These are phyloP conservation scores for Trametes coccinea DNA, from an alignment of 768 basidiomycete species.

Conservation along the genomic window DNA sequence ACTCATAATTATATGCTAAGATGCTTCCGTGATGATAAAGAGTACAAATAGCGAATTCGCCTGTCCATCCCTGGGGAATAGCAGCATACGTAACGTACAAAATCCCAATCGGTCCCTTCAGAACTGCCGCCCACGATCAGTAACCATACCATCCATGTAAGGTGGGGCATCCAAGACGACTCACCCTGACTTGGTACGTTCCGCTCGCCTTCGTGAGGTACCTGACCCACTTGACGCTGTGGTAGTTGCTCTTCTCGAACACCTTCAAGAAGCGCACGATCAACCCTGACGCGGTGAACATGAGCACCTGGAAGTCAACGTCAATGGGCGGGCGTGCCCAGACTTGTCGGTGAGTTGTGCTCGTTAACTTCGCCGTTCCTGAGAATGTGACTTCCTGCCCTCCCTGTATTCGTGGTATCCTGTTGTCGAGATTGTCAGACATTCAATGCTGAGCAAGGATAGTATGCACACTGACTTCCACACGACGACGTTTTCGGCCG, in stretches of 20 bases:
- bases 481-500: slow-evolving; percentile 91
- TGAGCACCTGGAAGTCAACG: slow-evolving; percentile 97
- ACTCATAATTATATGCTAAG: too few relatives aligned
- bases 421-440: slow-evolving; percentile 33
- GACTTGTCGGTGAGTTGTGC: slow-evolving; percentile 89
- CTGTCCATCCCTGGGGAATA: too few relatives aligned
- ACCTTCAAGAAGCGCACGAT: slow-evolving; percentile 98
- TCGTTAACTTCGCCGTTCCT: slow-evolving; percentile 79
- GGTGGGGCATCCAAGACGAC: not conserved
- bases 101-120: not conserved
- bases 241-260: slow-evolving; percentile 93
- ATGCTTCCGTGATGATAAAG: too few relatives aligned
- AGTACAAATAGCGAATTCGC: too few relatives aligned
- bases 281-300: slow-evolving; percentile 96
- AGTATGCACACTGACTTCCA: slow-evolving; percentile 80
- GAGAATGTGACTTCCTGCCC: slow-evolving; percentile 86
- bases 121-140: not conserved
- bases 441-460: not conserved
- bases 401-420: slow-evolving; percentile 90
- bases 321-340: slow-evolving; percentile 99
- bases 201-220: slow-evolving; percentile 95
- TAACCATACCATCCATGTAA: not conserved
- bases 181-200: slow-evolving; percentile 87
- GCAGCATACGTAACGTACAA: too few relatives aligned
- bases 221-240: slow-evolving; percentile 94